Evolutionary conservation across 768 basidiomycete genomes (phyloP), one percentile per base, ranked within the genome.

Genomic region (Suillus plorans): DNA sequence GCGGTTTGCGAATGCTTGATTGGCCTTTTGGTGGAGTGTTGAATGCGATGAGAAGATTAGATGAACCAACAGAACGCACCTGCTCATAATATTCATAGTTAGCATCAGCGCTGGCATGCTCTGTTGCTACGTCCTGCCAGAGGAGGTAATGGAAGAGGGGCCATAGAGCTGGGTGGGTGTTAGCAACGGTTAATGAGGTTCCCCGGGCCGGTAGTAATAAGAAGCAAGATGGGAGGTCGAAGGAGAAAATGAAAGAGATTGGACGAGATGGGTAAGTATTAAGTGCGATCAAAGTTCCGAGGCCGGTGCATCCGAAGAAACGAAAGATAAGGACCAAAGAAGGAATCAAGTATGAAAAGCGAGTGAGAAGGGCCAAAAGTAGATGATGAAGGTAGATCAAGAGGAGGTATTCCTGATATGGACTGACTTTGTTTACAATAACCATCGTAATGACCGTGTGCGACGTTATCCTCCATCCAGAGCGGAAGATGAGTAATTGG

Each of bases 131-230:
- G 74, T 99, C 97, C 76, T 97, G 95, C 92, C 96, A 97, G 63
- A 98, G 89, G 63, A 99, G 87, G 75, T 99, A 99, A 79, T 99
- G 97, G 86, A 99, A 97, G 49, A 98, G 80, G 1, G 97, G 97
- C 96, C 97, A 99, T 52, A 99, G 87, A 45, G 89, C 95, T 97
- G 71, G 0, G 28, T 60, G 20, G 31, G 22, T 5, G 52, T 53
- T 18, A 53, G 52, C 52, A 53, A 53, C 28, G 16, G 25, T 28
- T 2, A 28, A 22, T 9, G n/a, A 34, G 60, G 18, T 2, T 13
- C n/a, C 37, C 36, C 50, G 31, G 56, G 1, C 16, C 41, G 53
- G 52, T 20, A 31, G 25, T 9, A 42, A 37, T 60, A 62, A 14
- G 16, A 63, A 63, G 39, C 37, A 22, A 34, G 61, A 57, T 39